Evolutionary conservation across 495 filamentous ascomycete genomes (phyloP).

Genomic region (Recurvomyces mirabilis): DNA sequence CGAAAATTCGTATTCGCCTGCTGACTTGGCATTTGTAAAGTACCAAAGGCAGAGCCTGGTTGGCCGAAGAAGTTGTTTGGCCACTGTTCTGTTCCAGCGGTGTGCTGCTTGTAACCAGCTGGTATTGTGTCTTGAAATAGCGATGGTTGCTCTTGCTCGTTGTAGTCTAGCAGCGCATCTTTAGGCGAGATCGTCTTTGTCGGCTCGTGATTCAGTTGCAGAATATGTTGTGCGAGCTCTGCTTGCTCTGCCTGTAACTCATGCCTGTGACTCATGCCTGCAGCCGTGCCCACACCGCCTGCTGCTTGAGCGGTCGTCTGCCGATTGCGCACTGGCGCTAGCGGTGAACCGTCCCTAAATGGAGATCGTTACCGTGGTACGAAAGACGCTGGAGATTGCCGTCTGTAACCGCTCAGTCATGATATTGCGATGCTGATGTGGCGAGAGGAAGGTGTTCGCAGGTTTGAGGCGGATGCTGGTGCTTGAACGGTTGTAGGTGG

Average conservation of each 20-base stretch:
- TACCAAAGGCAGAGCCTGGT: constrained; percentile 24
- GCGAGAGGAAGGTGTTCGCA: constrained; percentile 31
- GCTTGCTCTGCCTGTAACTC: constrained; percentile 48
- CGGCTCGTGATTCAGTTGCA: constrained; percentile 41
- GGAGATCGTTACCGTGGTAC: constrained; percentile 65
- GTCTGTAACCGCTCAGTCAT: constrained; percentile 61
- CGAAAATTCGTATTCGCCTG: constrained; percentile 9
- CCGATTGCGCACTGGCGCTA: constrained; percentile 26
- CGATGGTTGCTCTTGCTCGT: constrained; percentile 56
- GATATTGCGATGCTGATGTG: constrained; percentile 51
- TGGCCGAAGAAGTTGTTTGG: constrained; percentile 7
- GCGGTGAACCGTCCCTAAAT: constrained; percentile 66
- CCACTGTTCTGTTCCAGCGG: constrained; percentile 22
- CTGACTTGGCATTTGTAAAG: constrained; percentile 14
- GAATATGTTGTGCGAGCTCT: constrained; percentile 29
- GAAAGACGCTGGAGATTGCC: constrained; percentile 18
- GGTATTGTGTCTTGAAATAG: constrained; percentile 50
- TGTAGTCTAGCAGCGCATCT: constrained; percentile 78
- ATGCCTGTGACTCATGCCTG: constrained; percentile 47
- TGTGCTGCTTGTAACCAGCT: constrained; percentile 28
- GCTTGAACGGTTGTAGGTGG: constrained; percentile 41
- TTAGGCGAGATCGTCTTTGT: constrained; percentile 93
- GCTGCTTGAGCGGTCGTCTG: background rate
- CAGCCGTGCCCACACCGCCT: constrained; percentile 41
- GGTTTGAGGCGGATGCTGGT: constrained; percentile 32